phyloP scores from a whole-genome alignment of 2,329 filamentous ascomycete genomes.

The Fusarium sp. region DNA sequence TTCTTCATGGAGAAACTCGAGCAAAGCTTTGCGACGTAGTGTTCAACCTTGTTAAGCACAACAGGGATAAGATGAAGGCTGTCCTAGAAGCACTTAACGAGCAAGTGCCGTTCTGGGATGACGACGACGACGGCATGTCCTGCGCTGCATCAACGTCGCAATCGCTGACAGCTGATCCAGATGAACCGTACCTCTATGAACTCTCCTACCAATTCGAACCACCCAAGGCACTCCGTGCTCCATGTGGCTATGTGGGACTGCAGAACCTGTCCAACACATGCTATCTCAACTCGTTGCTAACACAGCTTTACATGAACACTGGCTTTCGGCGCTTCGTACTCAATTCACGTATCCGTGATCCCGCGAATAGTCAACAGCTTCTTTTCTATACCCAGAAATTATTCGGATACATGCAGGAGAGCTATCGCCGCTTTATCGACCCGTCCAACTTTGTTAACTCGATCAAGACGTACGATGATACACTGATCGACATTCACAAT shows the following conservation, averaged over 20 bases:
- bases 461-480: constrained; percentile 87
- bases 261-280: constrained; percentile 95
- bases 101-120: constrained; percentile 56
- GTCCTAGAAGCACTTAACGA: constrained; percentile 62
- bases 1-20: constrained; percentile 70
- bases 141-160: neutral
- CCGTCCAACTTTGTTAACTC: constrained; percentile 79
- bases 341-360: constrained; percentile 69
- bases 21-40: constrained; percentile 73
- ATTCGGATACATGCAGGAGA: constrained; percentile 90
- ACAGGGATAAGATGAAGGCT: constrained; percentile 62
- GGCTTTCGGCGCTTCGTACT: constrained; percentile 90
- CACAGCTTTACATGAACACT: constrained; percentile 96
- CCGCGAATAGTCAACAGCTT: constrained; percentile 72
- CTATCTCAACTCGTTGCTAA: constrained; percentile 95
- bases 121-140: constrained; percentile 58
- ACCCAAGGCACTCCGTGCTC: constrained; percentile 77
- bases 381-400: constrained; percentile 84
- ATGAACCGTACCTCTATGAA: constrained; percentile 72
- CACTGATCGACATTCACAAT: constrained; percentile 85
- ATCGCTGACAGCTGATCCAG: constrained; percentile 39
- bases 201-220: constrained; percentile 75
- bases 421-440: constrained; percentile 80
- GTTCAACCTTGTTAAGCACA: constrained; percentile 67
- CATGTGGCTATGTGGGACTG: constrained; percentile 89